These are phyloP conservation scores for Pseudonectria foliicola DNA, from an alignment of 2,329 filamentous ascomycete genomes.

Conservation along the genomic window DNA sequence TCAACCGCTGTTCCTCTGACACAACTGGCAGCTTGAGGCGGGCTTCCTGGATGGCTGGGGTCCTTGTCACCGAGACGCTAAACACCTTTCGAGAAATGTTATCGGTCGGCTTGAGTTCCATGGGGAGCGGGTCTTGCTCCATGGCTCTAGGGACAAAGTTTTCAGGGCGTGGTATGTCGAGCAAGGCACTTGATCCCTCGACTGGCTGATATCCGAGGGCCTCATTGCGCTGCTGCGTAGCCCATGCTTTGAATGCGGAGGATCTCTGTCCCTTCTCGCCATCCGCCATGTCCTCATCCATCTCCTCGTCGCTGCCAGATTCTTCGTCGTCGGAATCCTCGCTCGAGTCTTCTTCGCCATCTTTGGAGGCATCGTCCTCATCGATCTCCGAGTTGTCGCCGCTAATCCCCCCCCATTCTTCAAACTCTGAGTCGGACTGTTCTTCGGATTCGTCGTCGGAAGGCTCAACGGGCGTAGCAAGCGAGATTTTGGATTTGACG, in stretches of 20 bases:
- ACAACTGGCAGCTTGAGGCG: conserved; percentile 81
- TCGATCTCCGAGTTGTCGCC: conserved; percentile 33
- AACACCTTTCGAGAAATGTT: conserved; percentile 64
- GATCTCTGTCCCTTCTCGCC: conserved; percentile 27
- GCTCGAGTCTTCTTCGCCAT: conserved; percentile 20
- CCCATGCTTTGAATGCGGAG: conserved; percentile 90
- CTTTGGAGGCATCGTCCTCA: conserved; percentile 25
- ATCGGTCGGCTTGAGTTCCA: conserved; percentile 55
- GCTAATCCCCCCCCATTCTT: conserved; percentile 58
- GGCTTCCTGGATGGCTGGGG: conserved; percentile 67
- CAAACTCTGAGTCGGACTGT: conserved; percentile 21
- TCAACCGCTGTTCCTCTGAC: conserved; percentile 91
- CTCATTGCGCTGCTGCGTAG: conserved; percentile 76
- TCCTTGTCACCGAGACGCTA: conserved; percentile 63
- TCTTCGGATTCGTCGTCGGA: conserved; percentile 19
- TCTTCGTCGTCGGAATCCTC: conserved; percentile 27
- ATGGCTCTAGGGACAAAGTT: conserved; percentile 60
- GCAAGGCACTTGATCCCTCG: conserved; percentile 33
- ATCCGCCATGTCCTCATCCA: conserved; percentile 25
- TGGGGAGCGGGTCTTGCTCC: conserved; percentile 64
- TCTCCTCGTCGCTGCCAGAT: conserved; percentile 19
- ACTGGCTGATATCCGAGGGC: conserved; percentile 59
- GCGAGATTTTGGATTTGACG: conserved; percentile 47
- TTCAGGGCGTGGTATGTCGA: conserved; percentile 48
- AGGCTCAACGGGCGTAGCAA: conserved; percentile 29